Conservation (phyloP, 306 rosid species). For the Cicer chorassanicum region DNA sequence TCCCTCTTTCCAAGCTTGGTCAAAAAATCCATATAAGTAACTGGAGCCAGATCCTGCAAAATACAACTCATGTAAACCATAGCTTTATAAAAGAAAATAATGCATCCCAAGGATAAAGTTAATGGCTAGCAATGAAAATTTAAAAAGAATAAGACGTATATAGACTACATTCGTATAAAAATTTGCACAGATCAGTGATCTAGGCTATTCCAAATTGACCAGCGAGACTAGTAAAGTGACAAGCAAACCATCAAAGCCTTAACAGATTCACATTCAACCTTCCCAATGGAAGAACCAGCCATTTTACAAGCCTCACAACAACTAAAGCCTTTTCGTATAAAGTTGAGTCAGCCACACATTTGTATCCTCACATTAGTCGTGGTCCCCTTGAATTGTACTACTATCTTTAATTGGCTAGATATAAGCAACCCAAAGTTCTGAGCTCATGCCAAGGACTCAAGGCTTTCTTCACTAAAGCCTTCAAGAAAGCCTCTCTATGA, state of each 20-base stretch:
- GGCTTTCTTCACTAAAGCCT: constrained; percentile 5
- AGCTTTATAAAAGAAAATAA: constrained; percentile 18
- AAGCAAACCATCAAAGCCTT: constrained; percentile 12
- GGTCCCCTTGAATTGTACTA: not conserved
- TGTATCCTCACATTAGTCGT: not conserved
- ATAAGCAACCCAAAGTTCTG: not conserved
- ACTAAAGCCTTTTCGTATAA: not conserved
- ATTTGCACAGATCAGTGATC: not conserved
- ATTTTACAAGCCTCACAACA: not conserved
- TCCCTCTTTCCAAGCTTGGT: constrained; percentile 97
- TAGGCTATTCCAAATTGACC: constrained; percentile 20
- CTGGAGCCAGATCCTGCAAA: constrained; percentile 94
- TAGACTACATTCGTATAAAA: constrained; percentile 10
- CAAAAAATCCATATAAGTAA: constrained; percentile 93
- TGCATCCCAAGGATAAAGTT: constrained; percentile 1
- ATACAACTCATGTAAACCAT: constrained; percentile 37
- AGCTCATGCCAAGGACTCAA: not conserved
- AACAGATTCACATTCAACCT: not conserved
- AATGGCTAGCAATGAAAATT: not conserved
- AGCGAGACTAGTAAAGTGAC: constrained; percentile 6
- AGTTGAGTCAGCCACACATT: constrained; percentile 5
- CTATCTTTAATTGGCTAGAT: not conserved
- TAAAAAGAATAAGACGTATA: not conserved
- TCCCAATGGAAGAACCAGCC: constrained; percentile 2
- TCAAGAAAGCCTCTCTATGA: not conserved